Conservation (phyloP, 768 basidiomycete genomes). For the Termitomyces sp. region DNA sequence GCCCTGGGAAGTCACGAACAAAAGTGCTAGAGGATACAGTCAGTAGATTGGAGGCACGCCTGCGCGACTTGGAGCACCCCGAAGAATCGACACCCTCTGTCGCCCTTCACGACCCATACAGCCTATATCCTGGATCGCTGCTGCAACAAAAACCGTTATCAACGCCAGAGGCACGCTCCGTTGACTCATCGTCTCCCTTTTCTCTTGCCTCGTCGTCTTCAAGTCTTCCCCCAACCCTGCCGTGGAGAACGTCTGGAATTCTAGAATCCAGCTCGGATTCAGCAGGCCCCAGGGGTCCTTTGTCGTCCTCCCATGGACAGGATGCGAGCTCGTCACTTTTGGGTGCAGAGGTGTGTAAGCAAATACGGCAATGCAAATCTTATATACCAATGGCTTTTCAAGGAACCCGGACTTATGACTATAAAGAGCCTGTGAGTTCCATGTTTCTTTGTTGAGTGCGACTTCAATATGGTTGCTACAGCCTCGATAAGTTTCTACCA, state of each 20-base stretch:
- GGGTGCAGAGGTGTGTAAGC: conserved; percentile 32
- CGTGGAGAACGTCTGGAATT: conserved; percentile 32
- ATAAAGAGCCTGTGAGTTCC: conserved; percentile 33
- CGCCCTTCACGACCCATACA: conserved; percentile 48
- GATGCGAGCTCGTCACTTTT: conserved; percentile 30
- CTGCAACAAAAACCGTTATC: conserved; percentile 29
- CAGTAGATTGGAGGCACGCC: conserved; percentile 47
- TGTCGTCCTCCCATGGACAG: conserved; percentile 32
- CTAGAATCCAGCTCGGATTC: conserved; percentile 34
- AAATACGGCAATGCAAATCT: not conserved
- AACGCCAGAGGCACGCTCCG: conserved; percentile 25
- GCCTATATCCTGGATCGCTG: conserved; percentile 22
- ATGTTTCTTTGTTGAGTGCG: not conserved
- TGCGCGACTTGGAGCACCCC: conserved; percentile 54
- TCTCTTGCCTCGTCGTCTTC: conserved; percentile 40
- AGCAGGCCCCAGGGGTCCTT: conserved; percentile 39
- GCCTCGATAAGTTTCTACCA: conserved; percentile 54
- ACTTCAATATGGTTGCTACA: conserved; percentile 20
- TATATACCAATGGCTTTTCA: conserved; percentile 5
- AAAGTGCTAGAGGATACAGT: conserved; percentile 58
- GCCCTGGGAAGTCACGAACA: conserved; percentile 53
- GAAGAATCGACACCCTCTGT: conserved; percentile 41
- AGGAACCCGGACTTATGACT: conserved; percentile 36
- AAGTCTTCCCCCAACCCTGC: conserved; percentile 44
- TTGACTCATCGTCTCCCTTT: conserved; percentile 33